Evolutionary conservation across 352 stramenopile species (phyloP).

Genomic region (Hyaloperonospora brassicae): DNA sequence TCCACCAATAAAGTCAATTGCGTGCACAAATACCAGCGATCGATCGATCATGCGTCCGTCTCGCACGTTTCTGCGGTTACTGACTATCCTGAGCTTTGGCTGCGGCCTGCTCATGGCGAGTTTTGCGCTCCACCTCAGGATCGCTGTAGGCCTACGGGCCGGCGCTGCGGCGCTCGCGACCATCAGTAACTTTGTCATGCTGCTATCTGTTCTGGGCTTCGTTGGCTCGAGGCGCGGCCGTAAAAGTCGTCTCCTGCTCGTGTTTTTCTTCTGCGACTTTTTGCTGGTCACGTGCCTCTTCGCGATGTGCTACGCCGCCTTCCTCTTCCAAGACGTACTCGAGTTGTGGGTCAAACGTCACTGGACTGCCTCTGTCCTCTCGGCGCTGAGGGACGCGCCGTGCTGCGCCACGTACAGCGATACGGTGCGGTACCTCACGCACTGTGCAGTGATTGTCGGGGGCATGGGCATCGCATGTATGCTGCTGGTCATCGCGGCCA

Average conservation of each 20-base stretch:
- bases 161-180: conserved; percentile 40
- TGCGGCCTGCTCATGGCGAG: conserved; percentile 42
- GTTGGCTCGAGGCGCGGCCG: conserved; percentile 44
- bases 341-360: conserved; percentile 72
- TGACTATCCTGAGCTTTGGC: conserved; percentile 50
- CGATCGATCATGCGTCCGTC: conserved; percentile 47
- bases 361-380: conserved; percentile 43
- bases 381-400: conserved; percentile 30
- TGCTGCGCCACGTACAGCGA: conserved; percentile 58
- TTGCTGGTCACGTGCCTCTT: conserved; percentile 53
- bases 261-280: conserved; percentile 76
- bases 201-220: conserved; percentile 57
- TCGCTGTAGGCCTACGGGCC: conserved; percentile 38
- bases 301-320: conserved; percentile 49
- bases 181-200: conserved; percentile 36
- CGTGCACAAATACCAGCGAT: not conserved
- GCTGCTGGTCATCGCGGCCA: conserved; percentile 38
- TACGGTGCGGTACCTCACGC: conserved; percentile 41
- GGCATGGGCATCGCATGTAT: conserved; percentile 39
- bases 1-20: too few relatives aligned
- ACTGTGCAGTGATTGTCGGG: conserved; percentile 41
- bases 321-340: conserved; percentile 59
- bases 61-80: conserved; percentile 46
- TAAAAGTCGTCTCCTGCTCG: conserved; percentile 57
- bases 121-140: conserved; percentile 45